phyloP scores from a whole-genome alignment of 768 basidiomycete genomes.

The Termitomyces sp. region DNA sequence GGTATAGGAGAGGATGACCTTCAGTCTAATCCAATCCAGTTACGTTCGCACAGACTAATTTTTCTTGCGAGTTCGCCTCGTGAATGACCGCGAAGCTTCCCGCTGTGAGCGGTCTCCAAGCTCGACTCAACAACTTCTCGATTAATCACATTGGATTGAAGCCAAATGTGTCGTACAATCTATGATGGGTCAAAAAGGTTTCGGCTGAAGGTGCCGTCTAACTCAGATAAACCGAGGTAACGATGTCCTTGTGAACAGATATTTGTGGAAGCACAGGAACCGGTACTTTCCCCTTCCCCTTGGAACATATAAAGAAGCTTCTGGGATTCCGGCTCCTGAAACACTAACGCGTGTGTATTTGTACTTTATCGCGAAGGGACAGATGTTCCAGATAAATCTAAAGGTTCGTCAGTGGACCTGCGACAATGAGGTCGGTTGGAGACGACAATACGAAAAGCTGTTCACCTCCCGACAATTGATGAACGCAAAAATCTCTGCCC shows the following conservation, averaged over 20 bases:
- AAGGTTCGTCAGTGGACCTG: not conserved
- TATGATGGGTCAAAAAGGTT: not conserved
- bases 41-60: not conserved
- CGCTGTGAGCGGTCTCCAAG: not conserved
- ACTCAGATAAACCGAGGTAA: not conserved
- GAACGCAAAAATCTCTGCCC: not conserved
- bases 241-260: not conserved
- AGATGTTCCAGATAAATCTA: too few relatives aligned
- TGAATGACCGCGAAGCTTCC: slow-evolving; percentile 1
- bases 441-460: not conserved
- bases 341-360: not conserved
- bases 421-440: not conserved
- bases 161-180: not conserved
- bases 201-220: not conserved
- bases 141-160: not conserved
- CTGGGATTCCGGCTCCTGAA: not conserved
- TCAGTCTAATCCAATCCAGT: not conserved
- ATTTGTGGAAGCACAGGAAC: not conserved
- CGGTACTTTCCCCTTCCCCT: not conserved
- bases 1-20: too few relatives aligned
- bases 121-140: not conserved
- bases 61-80: not conserved
- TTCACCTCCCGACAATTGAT: not conserved
- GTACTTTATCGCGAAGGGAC: not conserved
- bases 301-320: not conserved